Evolutionary conservation across 306 rosid species (phyloP).

Genomic region (Fragaria vesca): DNA sequence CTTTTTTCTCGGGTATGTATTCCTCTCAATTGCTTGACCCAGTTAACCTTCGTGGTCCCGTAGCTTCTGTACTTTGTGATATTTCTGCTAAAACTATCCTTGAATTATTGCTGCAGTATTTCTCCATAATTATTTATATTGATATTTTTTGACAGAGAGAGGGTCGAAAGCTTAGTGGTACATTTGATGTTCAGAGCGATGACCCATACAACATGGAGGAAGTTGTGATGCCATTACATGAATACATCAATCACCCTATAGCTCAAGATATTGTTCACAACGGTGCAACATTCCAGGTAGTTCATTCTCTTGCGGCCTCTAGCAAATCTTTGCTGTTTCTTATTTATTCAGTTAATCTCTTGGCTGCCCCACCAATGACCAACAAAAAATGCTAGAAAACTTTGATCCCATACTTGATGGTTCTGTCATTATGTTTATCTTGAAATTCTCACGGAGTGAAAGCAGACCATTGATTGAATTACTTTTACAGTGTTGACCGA

Average conservation of each 20-base stretch:
- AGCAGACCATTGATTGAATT: neutral
- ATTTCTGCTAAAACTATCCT: neutral
- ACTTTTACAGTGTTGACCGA: neutral
- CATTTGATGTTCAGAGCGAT: slow-evolving; percentile 24
- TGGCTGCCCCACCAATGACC: neutral
- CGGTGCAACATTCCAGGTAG: slow-evolving; percentile 98
- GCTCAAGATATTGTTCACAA: slow-evolving; percentile 82
- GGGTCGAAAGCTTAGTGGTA: slow-evolving; percentile 42
- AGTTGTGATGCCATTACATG: slow-evolving; percentile 77
- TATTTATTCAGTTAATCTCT: neutral
- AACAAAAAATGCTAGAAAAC: neutral
- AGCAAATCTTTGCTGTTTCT: slow-evolving; percentile 19
- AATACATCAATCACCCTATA: slow-evolving; percentile 67
- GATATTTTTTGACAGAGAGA: slow-evolving; percentile 59
- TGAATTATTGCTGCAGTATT: slow-evolving; percentile 12
- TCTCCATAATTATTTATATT: slow-evolving; percentile 11
- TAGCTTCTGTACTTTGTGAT: neutral
- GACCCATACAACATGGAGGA: slow-evolving; percentile 71
- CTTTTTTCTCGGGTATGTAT: slow-evolving; percentile 73
- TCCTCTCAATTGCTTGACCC: neutral
- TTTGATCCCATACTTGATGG: neutral
- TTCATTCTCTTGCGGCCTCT: slow-evolving; percentile 13
- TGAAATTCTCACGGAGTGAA: neutral
- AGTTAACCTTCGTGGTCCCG: neutral
- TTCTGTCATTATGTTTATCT: neutral